Evolutionary conservation across 495 filamentous ascomycete genomes (phyloP), one percentile per base, ranked within the genome.

Genomic region (Durotheca rogersii): DNA sequence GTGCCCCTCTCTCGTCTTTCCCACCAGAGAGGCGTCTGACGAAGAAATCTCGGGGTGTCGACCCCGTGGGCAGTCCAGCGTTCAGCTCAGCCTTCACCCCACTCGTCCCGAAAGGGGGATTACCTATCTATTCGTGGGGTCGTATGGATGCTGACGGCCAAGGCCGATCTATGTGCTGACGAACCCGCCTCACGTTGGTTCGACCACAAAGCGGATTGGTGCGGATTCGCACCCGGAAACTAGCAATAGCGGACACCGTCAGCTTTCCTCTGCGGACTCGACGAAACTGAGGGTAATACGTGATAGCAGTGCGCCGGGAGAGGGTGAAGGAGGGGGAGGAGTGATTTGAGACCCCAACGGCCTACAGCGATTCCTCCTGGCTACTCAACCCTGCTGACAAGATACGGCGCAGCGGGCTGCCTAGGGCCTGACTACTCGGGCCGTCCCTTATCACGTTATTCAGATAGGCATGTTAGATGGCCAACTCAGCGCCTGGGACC

Each of bases 391-490:
- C 41, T 53, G 55, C 48, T 58, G 54, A 58, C 54, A 43, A 27
- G 41, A 34, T 49, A 33, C 49, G 49, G 55, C 55, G 44, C 43
- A 47, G 49, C n/a, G 45, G 17, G 18, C 9, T 41, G 34, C 40
- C 53, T 42, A 50, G 40, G n/a, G 33, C 41, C 16, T 51, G 30
- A 14, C 20, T 37, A 51, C 47, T 58, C 55, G 55, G 55, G 17
- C 55, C 55, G 55, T 58, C 55, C 55, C 55, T 53, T 58, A 58
- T 53, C 55, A 53, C 38, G 48, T 52, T 58, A 38, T 48, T 54
- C 1, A 48, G 39, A 49, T 45, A 53, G 38, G n/a, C n/a, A n/a
- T n/a, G n/a, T 58, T 44, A 58, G 54, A 58, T n/a, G n/a, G n/a
- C n/a, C n/a, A n/a, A n/a, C n/a, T n/a, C n/a, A n/a, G n/a, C n/a